Base-by-base conservation (phyloP, 2,329 filamentous ascomycete genomes). In the Myriosclerotinia scirpicola region DNA sequence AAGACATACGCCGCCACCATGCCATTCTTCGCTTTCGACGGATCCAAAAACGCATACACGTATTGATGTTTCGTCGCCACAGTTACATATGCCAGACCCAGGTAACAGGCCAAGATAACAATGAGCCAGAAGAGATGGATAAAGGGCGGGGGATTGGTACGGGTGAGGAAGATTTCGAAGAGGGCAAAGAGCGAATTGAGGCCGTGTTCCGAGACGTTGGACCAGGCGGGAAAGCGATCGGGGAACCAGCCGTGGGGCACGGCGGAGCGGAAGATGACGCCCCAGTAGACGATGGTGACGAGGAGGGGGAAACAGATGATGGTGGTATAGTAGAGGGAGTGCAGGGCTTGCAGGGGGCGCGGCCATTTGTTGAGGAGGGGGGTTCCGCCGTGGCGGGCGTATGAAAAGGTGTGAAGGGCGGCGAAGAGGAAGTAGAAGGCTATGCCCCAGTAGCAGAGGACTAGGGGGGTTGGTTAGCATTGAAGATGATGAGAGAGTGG, bases 1-100 rank as follows among this genome's bases (percentile, higher is more conserved):
- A 74, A 71, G 0, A 73, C 69, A 64, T 75, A 75, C 36, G 65
- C 73, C 0, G 68, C 73, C 2, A 74, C 72, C 8, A 58, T 58
- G 0, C 64, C 67, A 30, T 71, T 67, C 67, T 6, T 69, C 68
- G 9, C 71, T 61, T 2, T 71, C 66, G 53, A 40, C 1, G 87
- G 82, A 75, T 96, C 83, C n/a, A 96, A 83, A 78, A 96, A 96
- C 67, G 74, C 76, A 79, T 96, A 96, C 0, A 90, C 84, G 77
- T 93, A 96, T 76, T 89, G 91, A 3, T 85, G 85, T 76, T 92
- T 82, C 0, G 87, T 88, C 5, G 85, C 85, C 68, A 85, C 78
- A 0, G 90, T 93, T 30, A 95, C 72, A 77, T 91, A 96, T 1
- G 91, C 91, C 20, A 96, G 79, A 0, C 80, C 85, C 14, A 93